Conservation (phyloP, 371 early-diverging fungal species). For the Lichtheimia ornata region DNA sequence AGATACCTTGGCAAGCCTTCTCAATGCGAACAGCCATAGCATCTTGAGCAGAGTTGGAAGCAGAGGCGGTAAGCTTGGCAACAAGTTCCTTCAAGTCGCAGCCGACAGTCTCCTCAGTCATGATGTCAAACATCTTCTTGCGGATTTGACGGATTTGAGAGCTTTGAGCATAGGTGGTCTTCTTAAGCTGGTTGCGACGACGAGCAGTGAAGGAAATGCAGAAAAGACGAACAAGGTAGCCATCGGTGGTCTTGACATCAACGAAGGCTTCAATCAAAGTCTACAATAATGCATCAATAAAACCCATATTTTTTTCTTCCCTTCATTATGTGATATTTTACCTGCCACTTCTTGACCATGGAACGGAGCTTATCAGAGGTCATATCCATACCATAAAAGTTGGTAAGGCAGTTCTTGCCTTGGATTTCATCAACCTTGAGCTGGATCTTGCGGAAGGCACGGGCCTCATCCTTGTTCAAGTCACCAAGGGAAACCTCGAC, state of each 20-base stretch:
- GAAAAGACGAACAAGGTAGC: constrained; percentile 98
- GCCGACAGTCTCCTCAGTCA: constrained; percentile 86
- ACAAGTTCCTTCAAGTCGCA: constrained; percentile 97
- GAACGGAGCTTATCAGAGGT: constrained; percentile 99
- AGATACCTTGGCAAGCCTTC: constrained; percentile 97
- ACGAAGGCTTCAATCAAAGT: constrained; percentile 98
- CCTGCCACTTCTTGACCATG: constrained; percentile 99
- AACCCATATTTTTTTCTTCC: neutral
- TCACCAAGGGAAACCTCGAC: constrained; percentile 98
- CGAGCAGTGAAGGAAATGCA: constrained; percentile 98
- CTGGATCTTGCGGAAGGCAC: constrained; percentile 98
- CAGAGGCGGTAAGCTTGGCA: constrained; percentile 87
- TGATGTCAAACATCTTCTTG: constrained; percentile 99
- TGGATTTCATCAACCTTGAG: constrained; percentile 98
- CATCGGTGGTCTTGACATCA: constrained; percentile 99
- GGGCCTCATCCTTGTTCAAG: constrained; percentile 94
- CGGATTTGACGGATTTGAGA: constrained; percentile 99
- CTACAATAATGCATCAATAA: constrained; percentile 20
- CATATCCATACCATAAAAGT: constrained; percentile 99
- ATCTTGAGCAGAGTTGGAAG: constrained; percentile 60
- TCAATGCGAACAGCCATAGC: constrained; percentile 96
- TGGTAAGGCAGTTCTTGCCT: constrained; percentile 99
- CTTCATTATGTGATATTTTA: neutral
- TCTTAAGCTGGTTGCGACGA: constrained; percentile 93
- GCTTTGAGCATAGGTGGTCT: constrained; percentile 98